Percentiles rank a stretch among this genome's conserved stretches.
These are phyloP conservation scores for Aspergillus awamori DNA, from an alignment of 2,329 filamentous ascomycete species.

Conservation along the genomic window DNA sequence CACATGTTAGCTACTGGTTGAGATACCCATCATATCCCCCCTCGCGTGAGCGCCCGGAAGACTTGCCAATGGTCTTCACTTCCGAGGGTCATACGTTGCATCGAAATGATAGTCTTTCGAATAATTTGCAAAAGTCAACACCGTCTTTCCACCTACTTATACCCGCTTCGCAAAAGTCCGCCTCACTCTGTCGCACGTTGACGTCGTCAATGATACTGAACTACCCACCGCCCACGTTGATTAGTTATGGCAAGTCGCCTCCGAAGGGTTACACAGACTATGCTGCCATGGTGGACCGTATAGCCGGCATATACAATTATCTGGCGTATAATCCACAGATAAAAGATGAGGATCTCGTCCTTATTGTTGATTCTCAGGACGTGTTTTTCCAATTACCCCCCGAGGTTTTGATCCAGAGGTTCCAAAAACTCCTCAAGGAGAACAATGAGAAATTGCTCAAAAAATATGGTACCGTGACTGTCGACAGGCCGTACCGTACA, in stretches of 20 bases:
- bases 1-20: conserved; percentile 35
- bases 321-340: conserved; percentile 52
- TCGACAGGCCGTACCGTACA: conserved; percentile 24
- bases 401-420: conserved; percentile 64
- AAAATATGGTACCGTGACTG: conserved; percentile 50
- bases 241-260: conserved; percentile 47
- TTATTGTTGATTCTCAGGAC: conserved; percentile 67
- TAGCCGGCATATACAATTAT: conserved; percentile 52
- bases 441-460: conserved; percentile 57
- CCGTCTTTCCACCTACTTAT: conserved; percentile 60
- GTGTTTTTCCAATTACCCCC: conserved; percentile 68
- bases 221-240: conserved; percentile 60
- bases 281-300: conserved; percentile 49
- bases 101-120: conserved; percentile 34
- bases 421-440: conserved; percentile 57
- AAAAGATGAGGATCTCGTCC: conserved; percentile 62
- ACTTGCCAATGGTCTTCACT: conserved; percentile 31
- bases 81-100: conserved; percentile 21
- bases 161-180: conserved; percentile 51
- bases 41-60: conserved; percentile 34
- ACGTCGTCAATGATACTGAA: conserved; percentile 61
- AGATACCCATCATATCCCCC: conserved; percentile 38
- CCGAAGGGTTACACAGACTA: conserved; percentile 36
- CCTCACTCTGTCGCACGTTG: conserved; percentile 60
- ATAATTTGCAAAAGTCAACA: conserved; percentile 37